Evolutionary conservation across 2,329 filamentous ascomycete genomes (phyloP).

Genomic region (Daldinia eschscholtzii): DNA sequence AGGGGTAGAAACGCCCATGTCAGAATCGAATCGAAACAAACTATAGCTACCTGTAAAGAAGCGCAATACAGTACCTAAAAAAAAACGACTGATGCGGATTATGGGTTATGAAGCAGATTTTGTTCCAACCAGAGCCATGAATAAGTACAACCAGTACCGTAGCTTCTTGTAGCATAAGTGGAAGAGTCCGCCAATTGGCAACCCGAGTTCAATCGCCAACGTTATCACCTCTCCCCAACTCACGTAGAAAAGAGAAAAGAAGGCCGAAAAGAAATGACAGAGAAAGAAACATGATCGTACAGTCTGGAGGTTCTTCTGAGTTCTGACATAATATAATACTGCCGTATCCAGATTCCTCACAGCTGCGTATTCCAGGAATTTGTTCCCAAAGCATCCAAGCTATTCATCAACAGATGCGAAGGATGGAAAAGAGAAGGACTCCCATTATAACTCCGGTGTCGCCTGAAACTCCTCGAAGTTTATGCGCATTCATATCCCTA

Average conservation of each 20-base stretch:
- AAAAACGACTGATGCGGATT: constrained; percentile 8
- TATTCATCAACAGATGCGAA: constrained; percentile 21
- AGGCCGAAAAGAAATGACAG: background rate
- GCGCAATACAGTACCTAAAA: background rate
- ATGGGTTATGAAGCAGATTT: constrained; percentile 13
- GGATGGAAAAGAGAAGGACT: constrained; percentile 4
- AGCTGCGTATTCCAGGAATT: constrained; percentile 21
- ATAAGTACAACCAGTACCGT: constrained; percentile 9
- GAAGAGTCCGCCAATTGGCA: background rate
- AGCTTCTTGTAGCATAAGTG: constrained; percentile 8
- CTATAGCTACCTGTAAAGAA: constrained; percentile 1
- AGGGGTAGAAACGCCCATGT: background rate
- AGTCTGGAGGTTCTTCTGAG: constrained; percentile 2
- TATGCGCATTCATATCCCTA: constrained; percentile 10
- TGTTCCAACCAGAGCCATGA: constrained; percentile 10
- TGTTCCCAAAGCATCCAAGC: constrained; percentile 16
- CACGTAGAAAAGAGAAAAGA: constrained; percentile 1
- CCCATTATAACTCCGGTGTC: background rate
- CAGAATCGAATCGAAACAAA: constrained; percentile 5
- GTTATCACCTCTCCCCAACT: background rate
- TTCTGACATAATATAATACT: constrained; percentile 14
- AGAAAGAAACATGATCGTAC: background rate
- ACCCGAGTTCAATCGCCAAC: background rate
- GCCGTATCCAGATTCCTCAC: constrained; percentile 23
- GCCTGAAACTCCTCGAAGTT: constrained; percentile 4